phyloP scores from a whole-genome alignment of 805 yeast genomes.

The Yarrowia divulgata region DNA sequence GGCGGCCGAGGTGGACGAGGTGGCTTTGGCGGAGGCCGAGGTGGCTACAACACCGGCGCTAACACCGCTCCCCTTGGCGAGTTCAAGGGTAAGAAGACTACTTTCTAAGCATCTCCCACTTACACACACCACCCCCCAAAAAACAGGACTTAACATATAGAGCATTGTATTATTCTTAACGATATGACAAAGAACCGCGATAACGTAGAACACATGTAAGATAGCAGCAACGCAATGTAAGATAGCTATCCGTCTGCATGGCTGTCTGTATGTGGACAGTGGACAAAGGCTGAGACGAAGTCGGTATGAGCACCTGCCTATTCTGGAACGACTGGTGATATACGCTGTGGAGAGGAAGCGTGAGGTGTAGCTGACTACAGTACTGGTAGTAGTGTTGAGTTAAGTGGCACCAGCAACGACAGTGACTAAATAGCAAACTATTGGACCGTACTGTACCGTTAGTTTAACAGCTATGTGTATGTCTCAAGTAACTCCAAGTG shows the following conservation, averaged over 20 bases:
- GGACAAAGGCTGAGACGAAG: no score
- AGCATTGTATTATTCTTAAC: conserved; percentile 38
- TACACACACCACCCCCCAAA: conserved; percentile 9
- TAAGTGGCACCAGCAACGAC: no score
- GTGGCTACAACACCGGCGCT: conserved; percentile 52
- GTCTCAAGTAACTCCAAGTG: no score
- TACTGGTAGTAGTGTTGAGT: no score
- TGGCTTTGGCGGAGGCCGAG: conserved; percentile 47
- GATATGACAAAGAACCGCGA: background rate
- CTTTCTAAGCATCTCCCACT: conserved; percentile 46
- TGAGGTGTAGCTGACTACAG: no score
- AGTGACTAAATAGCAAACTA: no score
- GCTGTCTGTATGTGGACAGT: no score
- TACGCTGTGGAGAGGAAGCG: no score
- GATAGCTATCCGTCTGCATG: background rate
- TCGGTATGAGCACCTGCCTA: no score
- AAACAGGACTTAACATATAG: conserved; percentile 37
- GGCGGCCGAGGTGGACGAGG: conserved; percentile 46
- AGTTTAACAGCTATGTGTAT: no score
- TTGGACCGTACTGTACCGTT: no score
- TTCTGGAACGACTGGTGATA: no score
- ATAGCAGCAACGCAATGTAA: background rate
- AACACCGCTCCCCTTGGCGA: conserved; percentile 62
- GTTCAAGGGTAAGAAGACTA: conserved; percentile 70
- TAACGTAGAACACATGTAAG: background rate